Percentiles rank a stretch among this genome's conserved stretches.
These are phyloP conservation scores for Ogataea populi-albae DNA, from an alignment of 805 yeast genomes.

Conservation along the genomic window DNA sequence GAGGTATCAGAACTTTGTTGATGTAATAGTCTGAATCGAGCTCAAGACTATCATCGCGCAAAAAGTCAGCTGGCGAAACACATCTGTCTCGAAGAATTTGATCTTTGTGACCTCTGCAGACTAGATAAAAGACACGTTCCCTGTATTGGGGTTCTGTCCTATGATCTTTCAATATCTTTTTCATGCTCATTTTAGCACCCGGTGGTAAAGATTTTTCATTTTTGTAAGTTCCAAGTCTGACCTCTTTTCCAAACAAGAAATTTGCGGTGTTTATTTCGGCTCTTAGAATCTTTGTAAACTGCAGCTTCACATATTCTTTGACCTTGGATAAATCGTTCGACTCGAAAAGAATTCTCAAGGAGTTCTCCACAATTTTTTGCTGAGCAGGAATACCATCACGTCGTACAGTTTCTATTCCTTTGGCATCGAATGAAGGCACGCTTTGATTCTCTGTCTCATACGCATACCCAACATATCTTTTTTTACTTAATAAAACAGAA, in stretches of 20 bases:
- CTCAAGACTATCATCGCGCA: constrained; percentile 39
- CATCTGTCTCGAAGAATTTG: constrained; percentile 72
- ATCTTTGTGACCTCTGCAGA: constrained; percentile 54
- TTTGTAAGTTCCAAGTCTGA: constrained; percentile 78
- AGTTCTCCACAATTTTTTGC: constrained; percentile 72
- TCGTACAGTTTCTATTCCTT: constrained; percentile 92
- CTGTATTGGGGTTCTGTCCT: constrained; percentile 81
- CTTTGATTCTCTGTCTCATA: constrained; percentile 58
- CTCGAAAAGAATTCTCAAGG: constrained; percentile 67
- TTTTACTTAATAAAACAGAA: constrained; percentile 75
- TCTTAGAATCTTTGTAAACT: constrained; percentile 63
- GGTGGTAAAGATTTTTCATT: constrained; percentile 76
- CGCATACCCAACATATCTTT: constrained; percentile 85
- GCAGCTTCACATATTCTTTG: constrained; percentile 58
- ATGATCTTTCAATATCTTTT: constrained; percentile 58
- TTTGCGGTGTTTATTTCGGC: constrained; percentile 71
- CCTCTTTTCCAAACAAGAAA: constrained; percentile 90
- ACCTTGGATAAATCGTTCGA: constrained; percentile 68
- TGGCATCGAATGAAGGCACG: constrained; percentile 81
- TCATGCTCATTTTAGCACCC: constrained; percentile 80
- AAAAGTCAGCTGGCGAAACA: constrained; percentile 70
- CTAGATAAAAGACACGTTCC: constrained; percentile 87
- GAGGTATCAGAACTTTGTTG: constrained; percentile 80
- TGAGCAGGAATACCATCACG: constrained; percentile 95
- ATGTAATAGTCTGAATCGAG: constrained; percentile 87